Percentiles rank a stretch among this genome's conserved stretches.
These are phyloP conservation scores for Clarireedia homoeocarpa DNA, from an alignment of 2,329 filamentous ascomycete genomes.

Conservation along the genomic window DNA sequence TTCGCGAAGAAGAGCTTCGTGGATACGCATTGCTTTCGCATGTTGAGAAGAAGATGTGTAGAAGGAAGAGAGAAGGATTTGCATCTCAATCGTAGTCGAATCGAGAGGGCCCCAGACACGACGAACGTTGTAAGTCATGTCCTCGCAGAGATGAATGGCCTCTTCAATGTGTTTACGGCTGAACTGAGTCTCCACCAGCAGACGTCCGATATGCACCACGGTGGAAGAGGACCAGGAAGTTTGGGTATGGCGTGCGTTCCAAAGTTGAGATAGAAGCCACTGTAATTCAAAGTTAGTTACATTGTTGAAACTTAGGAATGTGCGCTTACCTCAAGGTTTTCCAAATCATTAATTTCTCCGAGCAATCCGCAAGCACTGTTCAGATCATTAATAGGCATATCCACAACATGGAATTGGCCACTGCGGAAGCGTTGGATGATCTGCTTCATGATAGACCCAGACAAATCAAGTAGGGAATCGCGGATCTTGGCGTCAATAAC, in stretches of 20 bases:
- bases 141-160: slow-evolving; percentile 18
- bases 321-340: slow-evolving; percentile 34
- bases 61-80: slow-evolving; percentile 16
- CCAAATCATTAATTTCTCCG: slow-evolving; percentile 39
- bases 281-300: background rate
- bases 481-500: slow-evolving; percentile 28
- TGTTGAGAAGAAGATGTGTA: slow-evolving; percentile 15
- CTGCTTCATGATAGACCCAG: slow-evolving; percentile 33
- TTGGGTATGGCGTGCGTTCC: slow-evolving; percentile 15
- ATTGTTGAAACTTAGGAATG: background rate
- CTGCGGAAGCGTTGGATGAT: slow-evolving; percentile 36
- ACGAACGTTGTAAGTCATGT: slow-evolving; percentile 24
- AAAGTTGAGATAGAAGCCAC: slow-evolving; percentile 20
- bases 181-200: slow-evolving; percentile 20
- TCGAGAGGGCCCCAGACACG: slow-evolving; percentile 21
- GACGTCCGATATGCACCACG: slow-evolving; percentile 17
- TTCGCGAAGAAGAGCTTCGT: slow-evolving; percentile 20
- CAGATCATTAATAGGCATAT: slow-evolving; percentile 37
- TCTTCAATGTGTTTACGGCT: slow-evolving; percentile 7
- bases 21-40: slow-evolving; percentile 16
- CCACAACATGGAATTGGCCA: slow-evolving; percentile 37
- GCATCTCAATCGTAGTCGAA: slow-evolving; percentile 18
- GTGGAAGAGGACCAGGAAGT: slow-evolving; percentile 14
- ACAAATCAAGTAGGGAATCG: slow-evolving; percentile 32
- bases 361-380: slow-evolving; percentile 39